Evolutionary conservation across 768 basidiomycete genomes (phyloP).

Genomic region (Ephemerocybe angulata): DNA sequence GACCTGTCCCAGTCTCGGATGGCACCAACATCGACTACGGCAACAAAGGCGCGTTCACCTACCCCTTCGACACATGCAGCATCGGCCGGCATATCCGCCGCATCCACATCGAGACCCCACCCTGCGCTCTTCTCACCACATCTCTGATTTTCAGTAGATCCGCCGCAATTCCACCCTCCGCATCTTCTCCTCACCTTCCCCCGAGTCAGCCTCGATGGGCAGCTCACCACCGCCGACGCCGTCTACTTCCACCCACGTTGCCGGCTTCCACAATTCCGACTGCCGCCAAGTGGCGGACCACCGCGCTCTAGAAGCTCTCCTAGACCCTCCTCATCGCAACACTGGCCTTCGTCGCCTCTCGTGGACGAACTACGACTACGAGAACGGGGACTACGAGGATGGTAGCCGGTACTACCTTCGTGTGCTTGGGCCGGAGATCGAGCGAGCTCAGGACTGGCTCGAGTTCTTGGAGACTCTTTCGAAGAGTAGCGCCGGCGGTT

Average conservation of each 20-base stretch:
- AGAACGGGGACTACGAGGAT: slow-evolving; percentile 20
- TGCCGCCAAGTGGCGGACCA: slow-evolving; percentile 25
- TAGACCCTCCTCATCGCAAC: slow-evolving; percentile 43
- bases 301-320: slow-evolving; percentile 54
- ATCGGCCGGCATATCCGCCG: slow-evolving; percentile 52
- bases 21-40: neutral
- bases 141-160: slow-evolving; percentile 62
- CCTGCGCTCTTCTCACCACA: slow-evolving; percentile 58
- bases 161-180: slow-evolving; percentile 33
- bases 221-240: slow-evolving; percentile 1
- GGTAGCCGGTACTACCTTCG: slow-evolving; percentile 53
- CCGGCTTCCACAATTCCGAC: neutral
- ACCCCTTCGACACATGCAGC: slow-evolving; percentile 12
- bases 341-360: slow-evolving; percentile 52
- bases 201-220: neutral
- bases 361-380: slow-evolving; percentile 67
- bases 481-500: slow-evolving; percentile 38
- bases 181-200: slow-evolving; percentile 29
- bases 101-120: slow-evolving; percentile 67
- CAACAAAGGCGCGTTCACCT: slow-evolving; percentile 30
- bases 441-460: slow-evolving; percentile 47
- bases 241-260: neutral
- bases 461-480: slow-evolving; percentile 67
- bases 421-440: slow-evolving; percentile 52
- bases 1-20: neutral